A percentile compares a stretch with the other conserved stretches of the same genome.
Evolutionary conservation across 257 asterid species (phyloP).

Genomic region (Solanum infundibuliforme): DNA sequence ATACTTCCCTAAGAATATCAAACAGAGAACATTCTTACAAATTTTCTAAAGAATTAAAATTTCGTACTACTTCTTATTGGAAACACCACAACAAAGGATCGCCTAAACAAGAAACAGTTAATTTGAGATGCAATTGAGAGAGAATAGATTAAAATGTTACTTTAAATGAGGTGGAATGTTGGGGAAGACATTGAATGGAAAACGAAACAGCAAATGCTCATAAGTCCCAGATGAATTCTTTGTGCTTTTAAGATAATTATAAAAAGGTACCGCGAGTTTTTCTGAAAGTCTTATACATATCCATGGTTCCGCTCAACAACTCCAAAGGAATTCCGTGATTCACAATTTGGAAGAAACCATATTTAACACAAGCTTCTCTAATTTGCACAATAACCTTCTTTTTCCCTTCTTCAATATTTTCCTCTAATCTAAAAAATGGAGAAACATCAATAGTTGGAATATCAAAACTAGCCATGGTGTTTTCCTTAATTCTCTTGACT

Average conservation of each 20-base stretch:
- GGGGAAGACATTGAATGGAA: constrained; percentile 15
- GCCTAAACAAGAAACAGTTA: background rate
- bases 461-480: background rate
- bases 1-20: constrained; percentile 19
- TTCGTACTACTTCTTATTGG: background rate
- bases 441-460: background rate
- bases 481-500: background rate
- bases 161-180: constrained; percentile 12
- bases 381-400: background rate
- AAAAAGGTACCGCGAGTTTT: constrained; percentile 16
- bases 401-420: background rate
- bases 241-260: constrained; percentile 34
- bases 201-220: constrained; percentile 35
- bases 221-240: constrained; percentile 23
- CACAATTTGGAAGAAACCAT: constrained; percentile 30
- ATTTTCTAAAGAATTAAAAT: background rate
- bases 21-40: background rate
- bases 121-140: background rate
- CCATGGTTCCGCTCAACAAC: constrained; percentile 13
- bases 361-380: constrained; percentile 19
- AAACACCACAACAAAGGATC: background rate
- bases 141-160: background rate
- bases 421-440: background rate
- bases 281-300: constrained; percentile 19
- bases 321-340: constrained; percentile 34